Evolutionary conservation across 345 rosid genomes (phyloP), one percentile per base, ranked within the genome.

Genomic region (Gossypium rotundifolium): DNA sequence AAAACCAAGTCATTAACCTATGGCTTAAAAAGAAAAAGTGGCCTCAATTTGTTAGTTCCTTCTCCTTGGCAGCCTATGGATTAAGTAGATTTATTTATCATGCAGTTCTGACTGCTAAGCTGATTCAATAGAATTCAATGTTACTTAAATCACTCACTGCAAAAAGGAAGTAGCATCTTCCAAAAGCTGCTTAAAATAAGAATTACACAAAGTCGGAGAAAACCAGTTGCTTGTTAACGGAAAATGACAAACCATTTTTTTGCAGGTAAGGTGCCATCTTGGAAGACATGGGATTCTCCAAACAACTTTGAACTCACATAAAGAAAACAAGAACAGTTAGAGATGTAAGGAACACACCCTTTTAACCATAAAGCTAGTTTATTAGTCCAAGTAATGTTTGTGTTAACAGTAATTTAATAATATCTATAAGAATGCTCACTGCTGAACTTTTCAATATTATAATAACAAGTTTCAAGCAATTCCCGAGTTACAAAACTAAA

Each of bases 81-180:
- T 20, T 27, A 73, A 57, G 64, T 9, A 14, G 46, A 64, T 22
- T 48, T 54, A 1, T 45, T 65, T 60, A 65, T 57, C 54, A 42
- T 42, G 27, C 49, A 72, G 12, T 22, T 23, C 11, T 14, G 38
- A 3, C 46, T 22, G 13, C n/a, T 44, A 76, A 64, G 75, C 71
- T 20, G 12, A 25, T 62, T 13, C 33, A 38, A 71, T 53, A 25
- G 58, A 65, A 67, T 29, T 53, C 68, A 71, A 11, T 17, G 57
- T 17, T 53, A 17, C 22, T 53, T 12, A 25, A 69, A 77, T 61
- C 65, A 84, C 94, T 86, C 78, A 94, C 98, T 90, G 96, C 33
- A 93, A 86, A 70, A 83, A 76, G 58, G 89, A 40, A 87, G 84
- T 87, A 45, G 96, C 94, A 72, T 93, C 93, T 82, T 81, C 88